These are phyloP conservation scores for Chenopodium album DNA, from an alignment of 148 eudicot genomes.

Conservation along the genomic window DNA sequence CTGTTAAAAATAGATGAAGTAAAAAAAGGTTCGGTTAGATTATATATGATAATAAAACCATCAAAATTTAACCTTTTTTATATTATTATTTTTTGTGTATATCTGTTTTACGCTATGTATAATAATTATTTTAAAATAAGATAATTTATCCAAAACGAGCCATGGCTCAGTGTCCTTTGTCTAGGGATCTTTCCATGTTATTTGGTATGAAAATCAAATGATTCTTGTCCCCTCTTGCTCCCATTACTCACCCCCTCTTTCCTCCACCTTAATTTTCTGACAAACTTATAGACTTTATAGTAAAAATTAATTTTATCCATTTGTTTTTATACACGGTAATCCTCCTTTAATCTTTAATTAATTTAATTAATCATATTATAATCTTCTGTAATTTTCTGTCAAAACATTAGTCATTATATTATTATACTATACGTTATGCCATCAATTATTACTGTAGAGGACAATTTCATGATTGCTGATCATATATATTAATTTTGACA, in stretches of 20 bases:
- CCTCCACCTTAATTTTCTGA: slow-evolving; percentile 41
- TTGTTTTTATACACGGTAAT: slow-evolving; percentile 3
- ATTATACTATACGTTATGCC: slow-evolving; percentile 13
- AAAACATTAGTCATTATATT: background rate
- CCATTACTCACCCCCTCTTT: slow-evolving; percentile 16
- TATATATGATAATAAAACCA: too few relatives aligned
- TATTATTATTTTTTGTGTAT: background rate
- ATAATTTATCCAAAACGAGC: slow-evolving; percentile 29
- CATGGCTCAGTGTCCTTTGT: slow-evolving; percentile 53
- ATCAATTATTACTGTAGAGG: slow-evolving; percentile 29
- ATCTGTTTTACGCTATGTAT: background rate
- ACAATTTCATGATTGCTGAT: slow-evolving; percentile 24
- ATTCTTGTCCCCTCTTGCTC: slow-evolving; percentile 53
- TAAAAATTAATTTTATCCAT: slow-evolving; percentile 3
- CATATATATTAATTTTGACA: background rate
- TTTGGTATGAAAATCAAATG: slow-evolving; percentile 42
- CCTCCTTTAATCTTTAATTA: background rate
- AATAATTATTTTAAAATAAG: background rate
- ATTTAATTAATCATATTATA: background rate
- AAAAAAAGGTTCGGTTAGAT: too few relatives aligned
- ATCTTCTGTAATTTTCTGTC: background rate
- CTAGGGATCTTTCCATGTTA: slow-evolving; percentile 86
- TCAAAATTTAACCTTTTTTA: too few relatives aligned
- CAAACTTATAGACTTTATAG: slow-evolving; percentile 19
- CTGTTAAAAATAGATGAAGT: too few relatives aligned